Percentiles rank a stretch among this genome's conserved stretches.
phyloP scores from a whole-genome alignment of 2,329 filamentous ascomycete species.

The Epichloe coenophiala region DNA sequence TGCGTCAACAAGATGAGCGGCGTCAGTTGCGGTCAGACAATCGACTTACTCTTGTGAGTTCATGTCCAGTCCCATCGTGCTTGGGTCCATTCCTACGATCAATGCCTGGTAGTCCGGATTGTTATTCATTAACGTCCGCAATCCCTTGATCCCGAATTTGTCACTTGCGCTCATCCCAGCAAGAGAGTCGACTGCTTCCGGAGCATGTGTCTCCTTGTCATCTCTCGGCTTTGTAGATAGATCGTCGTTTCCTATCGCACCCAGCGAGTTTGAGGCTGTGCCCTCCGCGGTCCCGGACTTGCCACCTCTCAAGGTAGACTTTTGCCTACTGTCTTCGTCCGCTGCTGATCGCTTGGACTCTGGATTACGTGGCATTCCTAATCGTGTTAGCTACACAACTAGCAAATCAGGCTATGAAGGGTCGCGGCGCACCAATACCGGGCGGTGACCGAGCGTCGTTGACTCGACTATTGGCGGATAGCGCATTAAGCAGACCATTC shows the following conservation, averaged over 20 bases:
- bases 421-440: constrained; percentile 20
- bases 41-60: constrained; percentile 40
- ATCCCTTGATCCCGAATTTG: constrained; percentile 51
- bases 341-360: constrained; percentile 23
- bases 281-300: constrained; percentile 23
- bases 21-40: neutral
- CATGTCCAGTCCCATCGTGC: constrained; percentile 43
- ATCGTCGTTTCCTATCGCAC: constrained; percentile 33
- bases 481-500: constrained; percentile 49
- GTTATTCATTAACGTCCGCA: constrained; percentile 49
- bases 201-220: constrained; percentile 24
- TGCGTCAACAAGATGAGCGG: constrained; percentile 7
- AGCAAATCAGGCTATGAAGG: neutral
- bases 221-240: constrained; percentile 27
- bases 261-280: constrained; percentile 25
- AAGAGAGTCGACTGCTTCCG: constrained; percentile 42
- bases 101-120: constrained; percentile 49
- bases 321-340: constrained; percentile 27
- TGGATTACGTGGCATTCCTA: constrained; percentile 26
- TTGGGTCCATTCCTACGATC: constrained; percentile 46
- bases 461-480: constrained; percentile 44
- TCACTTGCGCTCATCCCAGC: constrained; percentile 48
- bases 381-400: constrained; percentile 10
- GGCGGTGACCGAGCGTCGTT: constrained; percentile 36
- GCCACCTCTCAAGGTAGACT: constrained; percentile 27